phyloP scores from a whole-genome alignment of 1,284 basidiomycete genomes.

The Porogramme epimiltina region DNA sequence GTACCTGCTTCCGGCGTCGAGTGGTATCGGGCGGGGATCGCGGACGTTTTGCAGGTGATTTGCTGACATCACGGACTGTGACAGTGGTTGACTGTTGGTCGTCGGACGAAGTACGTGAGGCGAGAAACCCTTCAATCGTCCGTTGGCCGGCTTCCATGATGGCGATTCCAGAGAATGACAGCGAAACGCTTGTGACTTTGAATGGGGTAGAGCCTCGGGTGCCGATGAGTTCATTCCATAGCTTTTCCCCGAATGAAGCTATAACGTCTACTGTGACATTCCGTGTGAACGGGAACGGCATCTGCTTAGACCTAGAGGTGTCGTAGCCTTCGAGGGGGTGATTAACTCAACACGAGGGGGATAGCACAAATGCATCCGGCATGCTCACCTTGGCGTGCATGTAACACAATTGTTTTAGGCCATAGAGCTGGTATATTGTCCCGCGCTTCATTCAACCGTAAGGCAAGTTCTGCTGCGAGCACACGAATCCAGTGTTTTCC shows the following conservation, averaged over 20 bases:
- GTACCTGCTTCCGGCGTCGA: background rate
- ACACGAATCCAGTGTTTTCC: conserved; percentile 91
- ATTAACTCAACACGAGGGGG: background rate
- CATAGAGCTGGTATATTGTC: conserved; percentile 76
- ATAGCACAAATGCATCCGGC: background rate
- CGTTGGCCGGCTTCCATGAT: conserved; percentile 80
- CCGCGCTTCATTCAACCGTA: conserved; percentile 84
- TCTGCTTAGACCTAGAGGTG: conserved; percentile 74
- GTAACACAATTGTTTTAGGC: conserved; percentile 90
- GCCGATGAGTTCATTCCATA: conserved; percentile 86
- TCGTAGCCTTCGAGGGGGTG: conserved; percentile 56
- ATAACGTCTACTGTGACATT: conserved; percentile 81
- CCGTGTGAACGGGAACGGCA: conserved; percentile 78
- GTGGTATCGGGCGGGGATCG: conserved; percentile 1
- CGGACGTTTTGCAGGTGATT: conserved; percentile 18
- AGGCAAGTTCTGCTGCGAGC: conserved; percentile 85
- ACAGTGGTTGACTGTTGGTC: conserved; percentile 11
- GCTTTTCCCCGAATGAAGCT: conserved; percentile 74
- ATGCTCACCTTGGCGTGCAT: conserved; percentile 64
- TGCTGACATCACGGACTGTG: background rate
- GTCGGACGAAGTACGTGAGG: conserved; percentile 33
- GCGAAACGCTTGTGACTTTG: conserved; percentile 74
- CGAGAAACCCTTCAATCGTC: conserved; percentile 87
- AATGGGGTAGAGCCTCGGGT: conserved; percentile 46
- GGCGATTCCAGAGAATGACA: conserved; percentile 87